These are phyloP conservation scores for Aspergillus glaucus DNA, from an alignment of 2,329 filamentous ascomycete species.

Conservation along the genomic window DNA sequence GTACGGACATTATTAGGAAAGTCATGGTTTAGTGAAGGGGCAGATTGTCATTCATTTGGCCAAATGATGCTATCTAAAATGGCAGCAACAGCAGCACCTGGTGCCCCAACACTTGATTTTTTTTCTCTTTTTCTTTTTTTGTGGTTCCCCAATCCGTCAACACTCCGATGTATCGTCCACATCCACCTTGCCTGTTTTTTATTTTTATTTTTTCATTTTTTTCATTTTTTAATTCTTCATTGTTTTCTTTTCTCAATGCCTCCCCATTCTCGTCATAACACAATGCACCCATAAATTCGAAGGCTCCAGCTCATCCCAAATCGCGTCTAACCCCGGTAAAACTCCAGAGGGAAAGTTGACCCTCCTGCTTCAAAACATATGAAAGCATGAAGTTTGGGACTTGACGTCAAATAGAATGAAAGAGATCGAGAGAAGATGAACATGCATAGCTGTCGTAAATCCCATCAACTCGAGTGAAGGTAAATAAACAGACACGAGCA, in stretches of 20 bases:
- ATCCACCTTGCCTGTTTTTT: neutral
- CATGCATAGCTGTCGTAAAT: neutral
- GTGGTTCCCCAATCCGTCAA: neutral
- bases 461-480: neutral
- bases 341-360: no score
- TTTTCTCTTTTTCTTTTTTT: conserved; percentile 8
- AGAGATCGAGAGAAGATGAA: conserved; percentile 1
- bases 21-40: neutral
- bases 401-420: conserved; percentile 1
- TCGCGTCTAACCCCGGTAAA: no score
- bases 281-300: no score
- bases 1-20: neutral
- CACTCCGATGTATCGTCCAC: neutral
- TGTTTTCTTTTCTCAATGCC: neutral
- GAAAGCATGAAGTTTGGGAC: neutral
- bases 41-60: neutral
- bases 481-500: neutral
- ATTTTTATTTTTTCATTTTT: neutral
- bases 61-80: neutral
- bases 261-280: no score
- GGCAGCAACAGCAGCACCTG: conserved; percentile 9
- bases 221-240: neutral
- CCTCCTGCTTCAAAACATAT: neutral
- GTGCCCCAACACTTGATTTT: conserved; percentile 21
- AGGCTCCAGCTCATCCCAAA: no score